Evolutionary conservation across 1,284 basidiomycete genomes (phyloP).

Genomic region (Heterobasidion occidentale): DNA sequence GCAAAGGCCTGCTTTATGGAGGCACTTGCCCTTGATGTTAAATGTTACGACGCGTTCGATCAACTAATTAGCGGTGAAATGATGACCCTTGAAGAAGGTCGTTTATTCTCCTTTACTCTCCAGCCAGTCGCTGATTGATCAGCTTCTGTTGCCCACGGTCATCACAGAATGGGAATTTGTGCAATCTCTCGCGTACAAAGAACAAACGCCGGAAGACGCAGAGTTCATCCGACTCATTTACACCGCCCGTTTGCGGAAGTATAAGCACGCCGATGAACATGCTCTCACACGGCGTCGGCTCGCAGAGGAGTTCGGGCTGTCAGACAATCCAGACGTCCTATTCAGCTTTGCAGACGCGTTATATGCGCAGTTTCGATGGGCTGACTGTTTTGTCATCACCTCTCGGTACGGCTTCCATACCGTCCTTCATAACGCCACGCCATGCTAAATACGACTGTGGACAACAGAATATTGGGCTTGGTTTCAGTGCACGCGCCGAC

Average conservation of each 20-base stretch:
- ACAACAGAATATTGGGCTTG: conserved; percentile 69
- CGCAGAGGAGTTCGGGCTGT: conserved; percentile 1
- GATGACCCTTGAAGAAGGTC: conserved; percentile 90
- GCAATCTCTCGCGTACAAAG: conserved; percentile 73
- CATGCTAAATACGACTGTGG: neutral
- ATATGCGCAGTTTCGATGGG: conserved; percentile 85
- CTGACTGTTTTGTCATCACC: conserved; percentile 90
- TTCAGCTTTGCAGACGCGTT: conserved; percentile 89
- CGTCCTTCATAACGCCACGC: neutral
- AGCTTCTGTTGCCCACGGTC: conserved; percentile 4
- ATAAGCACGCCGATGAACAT: conserved; percentile 79
- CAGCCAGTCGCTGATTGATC: neutral
- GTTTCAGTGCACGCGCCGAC: conserved; percentile 80
- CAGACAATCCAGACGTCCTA: conserved; percentile 39
- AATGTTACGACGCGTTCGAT: conserved; percentile 95
- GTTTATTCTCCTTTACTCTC: conserved; percentile 7
- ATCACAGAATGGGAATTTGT: conserved; percentile 91
- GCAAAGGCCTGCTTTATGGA: conserved; percentile 94
- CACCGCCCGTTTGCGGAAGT: conserved; percentile 85
- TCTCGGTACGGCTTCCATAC: conserved; percentile 43
- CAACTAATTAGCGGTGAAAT: conserved; percentile 88
- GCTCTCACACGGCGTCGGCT: conserved; percentile 67
- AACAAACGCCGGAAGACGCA: conserved; percentile 85
- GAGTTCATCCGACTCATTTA: conserved; percentile 91
- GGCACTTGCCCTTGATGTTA: conserved; percentile 89